These are phyloP conservation scores for Bjerkandera adusta DNA, from an alignment of 1,284 basidiomycete genomes.

Conservation along the genomic window DNA sequence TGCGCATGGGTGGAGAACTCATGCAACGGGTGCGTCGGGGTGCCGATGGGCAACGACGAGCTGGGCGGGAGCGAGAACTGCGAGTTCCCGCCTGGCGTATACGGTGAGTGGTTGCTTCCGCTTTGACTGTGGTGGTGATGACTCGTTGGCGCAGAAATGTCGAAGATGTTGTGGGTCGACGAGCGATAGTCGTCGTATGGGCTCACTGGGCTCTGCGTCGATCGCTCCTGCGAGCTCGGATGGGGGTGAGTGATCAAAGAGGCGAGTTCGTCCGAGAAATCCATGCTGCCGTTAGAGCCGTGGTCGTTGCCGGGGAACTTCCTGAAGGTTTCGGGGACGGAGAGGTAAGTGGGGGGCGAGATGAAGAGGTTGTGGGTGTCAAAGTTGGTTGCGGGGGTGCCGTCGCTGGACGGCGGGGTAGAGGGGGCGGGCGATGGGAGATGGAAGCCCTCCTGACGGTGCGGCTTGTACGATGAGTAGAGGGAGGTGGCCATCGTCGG, in stretches of 20 bases:
- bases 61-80: constrained; percentile 18
- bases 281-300: constrained; percentile 37
- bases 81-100: constrained; percentile 8
- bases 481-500: constrained; percentile 20
- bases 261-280: constrained; percentile 64
- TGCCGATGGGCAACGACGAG: constrained; percentile 12
- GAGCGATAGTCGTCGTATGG: constrained; percentile 36
- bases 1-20: constrained; percentile 34
- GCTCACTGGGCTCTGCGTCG: constrained; percentile 33
- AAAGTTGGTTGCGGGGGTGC: constrained; percentile 32
- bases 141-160: constrained; percentile 51
- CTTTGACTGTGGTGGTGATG: constrained; percentile 22
- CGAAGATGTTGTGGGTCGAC: constrained; percentile 68
- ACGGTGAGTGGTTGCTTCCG: constrained; percentile 9
- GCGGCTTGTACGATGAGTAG: constrained; percentile 38
- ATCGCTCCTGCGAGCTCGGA: constrained; percentile 40
- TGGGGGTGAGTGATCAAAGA: constrained; percentile 48
- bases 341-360: constrained; percentile 34
- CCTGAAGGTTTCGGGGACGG: constrained; percentile 49
- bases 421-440: constrained; percentile 44
- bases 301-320: constrained; percentile 37
- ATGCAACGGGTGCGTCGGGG: constrained; percentile 19
- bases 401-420: constrained; percentile 25
- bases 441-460: constrained; percentile 65
- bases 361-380: constrained; percentile 40